Evolutionary conservation across 1,284 basidiomycete species (phyloP), one percentile per base, ranked within the genome.

Genomic region (Cryptococcus sp.): DNA sequence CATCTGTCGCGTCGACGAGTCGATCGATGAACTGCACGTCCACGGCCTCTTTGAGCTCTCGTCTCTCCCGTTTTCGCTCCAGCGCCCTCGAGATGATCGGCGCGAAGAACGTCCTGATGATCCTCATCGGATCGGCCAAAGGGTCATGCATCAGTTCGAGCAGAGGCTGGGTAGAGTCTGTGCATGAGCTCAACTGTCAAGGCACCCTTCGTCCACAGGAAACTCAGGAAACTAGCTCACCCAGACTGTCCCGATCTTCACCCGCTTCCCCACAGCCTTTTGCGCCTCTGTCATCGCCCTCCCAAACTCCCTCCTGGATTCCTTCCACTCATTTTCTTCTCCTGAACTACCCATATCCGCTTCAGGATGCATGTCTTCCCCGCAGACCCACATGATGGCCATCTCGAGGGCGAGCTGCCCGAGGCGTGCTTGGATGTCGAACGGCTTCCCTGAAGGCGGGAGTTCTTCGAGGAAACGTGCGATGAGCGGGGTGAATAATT

Each of bases 231-330:
- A 36, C 13, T 5, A 45, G 21, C 67, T 59, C 37, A 70, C 71
- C 72, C 72, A 74, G 9, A 68, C 36, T 12, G 66, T 70, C 16
- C 72, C 72, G 21, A 72, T 69, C 56, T 71, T 72, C 28, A 74
- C 61, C 23, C 72, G 52, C 24, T 49, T 57, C 1, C 66, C 66
- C 2, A 72, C 66, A 2, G 67, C 56, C 24, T 51, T 55, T 57
- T 72, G 68, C 21, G 66, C 70, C 21, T 62, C 51, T 6, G 58
- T 56, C 55, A 74, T 58, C 2, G 70, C 72, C 43, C 39, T 36
- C 15, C 63, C 63, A 11, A 73, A 42, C 3, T 54, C 52, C 3
- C 36, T 35, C 33, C 54, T 58, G n/a, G 65, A 63, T 20, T 51
- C 46, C 20, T 59, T 46, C 63, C 64, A 64, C n/a, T n/a, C n/a